Evolutionary conservation across 352 stramenopile species (phyloP).

Genomic region (Pythium insidiosum): DNA sequence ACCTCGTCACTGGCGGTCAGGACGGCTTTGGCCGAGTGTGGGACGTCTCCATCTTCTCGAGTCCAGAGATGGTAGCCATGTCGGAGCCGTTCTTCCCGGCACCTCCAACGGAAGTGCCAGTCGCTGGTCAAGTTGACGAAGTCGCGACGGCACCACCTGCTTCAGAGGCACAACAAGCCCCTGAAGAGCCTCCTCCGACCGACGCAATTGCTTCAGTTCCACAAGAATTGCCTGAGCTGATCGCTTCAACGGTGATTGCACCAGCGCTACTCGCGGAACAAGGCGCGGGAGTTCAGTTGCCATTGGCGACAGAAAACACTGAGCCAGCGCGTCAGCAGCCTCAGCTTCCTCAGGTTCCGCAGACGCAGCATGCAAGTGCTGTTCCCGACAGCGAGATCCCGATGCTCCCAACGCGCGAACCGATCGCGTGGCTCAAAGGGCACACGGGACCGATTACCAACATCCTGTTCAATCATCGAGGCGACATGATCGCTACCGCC

Average conservation of each 20-base stretch:
- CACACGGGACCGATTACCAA: constrained; percentile 87
- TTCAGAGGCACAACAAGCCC: too few relatives aligned
- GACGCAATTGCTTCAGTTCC: too few relatives aligned
- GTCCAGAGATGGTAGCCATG: constrained; percentile 4
- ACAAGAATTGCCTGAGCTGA: too few relatives aligned
- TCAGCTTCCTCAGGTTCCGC: constrained; percentile 10
- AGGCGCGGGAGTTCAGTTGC: too few relatives aligned
- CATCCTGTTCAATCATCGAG: constrained; percentile 75
- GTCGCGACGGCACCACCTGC: too few relatives aligned
- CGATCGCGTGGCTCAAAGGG: constrained; percentile 40
- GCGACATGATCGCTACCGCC: constrained; percentile 82
- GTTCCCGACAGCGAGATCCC: constrained; percentile 7
- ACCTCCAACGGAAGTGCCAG: constrained; percentile 10
- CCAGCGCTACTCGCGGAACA: too few relatives aligned
- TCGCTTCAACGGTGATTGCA: too few relatives aligned
- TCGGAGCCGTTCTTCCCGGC: too few relatives aligned
- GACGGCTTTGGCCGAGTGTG: constrained; percentile 87
- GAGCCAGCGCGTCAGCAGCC: constrained; percentile 14
- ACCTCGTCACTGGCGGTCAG: constrained; percentile 86
- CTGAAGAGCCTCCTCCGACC: too few relatives aligned
- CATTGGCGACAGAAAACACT: too few relatives aligned
- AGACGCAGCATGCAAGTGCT: constrained; percentile 4
- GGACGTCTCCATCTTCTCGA: constrained; percentile 30
- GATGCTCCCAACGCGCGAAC: constrained; percentile 12
- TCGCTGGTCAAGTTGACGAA: constrained; percentile 6